Evolutionary conservation across 179 eudicot genomes (phyloP).

Genomic region (Sideroxylon spinosum): DNA sequence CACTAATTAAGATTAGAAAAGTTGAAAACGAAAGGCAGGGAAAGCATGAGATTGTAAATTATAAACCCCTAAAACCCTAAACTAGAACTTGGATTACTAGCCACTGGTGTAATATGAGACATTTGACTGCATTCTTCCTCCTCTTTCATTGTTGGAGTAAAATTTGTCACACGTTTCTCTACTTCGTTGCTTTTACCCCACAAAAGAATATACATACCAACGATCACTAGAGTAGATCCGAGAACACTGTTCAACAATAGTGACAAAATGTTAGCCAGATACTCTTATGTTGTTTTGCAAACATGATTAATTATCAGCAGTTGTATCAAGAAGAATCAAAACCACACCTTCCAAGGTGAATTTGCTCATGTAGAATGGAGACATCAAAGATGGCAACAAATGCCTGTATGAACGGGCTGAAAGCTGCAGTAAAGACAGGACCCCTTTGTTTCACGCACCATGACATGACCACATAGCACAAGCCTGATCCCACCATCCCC

Average conservation of each 20-base stretch:
- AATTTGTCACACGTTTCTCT: not conserved
- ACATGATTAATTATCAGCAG: not conserved
- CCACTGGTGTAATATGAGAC: not conserved
- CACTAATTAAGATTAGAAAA: too few relatives aligned
- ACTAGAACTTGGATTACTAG: not conserved
- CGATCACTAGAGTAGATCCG: slow-evolving; percentile 58
- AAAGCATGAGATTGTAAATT: too few relatives aligned
- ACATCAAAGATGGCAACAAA: slow-evolving; percentile 53
- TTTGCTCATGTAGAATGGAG: slow-evolving; percentile 51
- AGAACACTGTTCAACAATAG: slow-evolving; percentile 44
- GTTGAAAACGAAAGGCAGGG: too few relatives aligned
- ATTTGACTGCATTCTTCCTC: not conserved
- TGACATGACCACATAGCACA: slow-evolving; percentile 67
- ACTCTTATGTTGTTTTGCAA: not conserved
- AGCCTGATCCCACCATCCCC: slow-evolving; percentile 79
- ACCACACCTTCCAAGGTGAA: slow-evolving; percentile 66
- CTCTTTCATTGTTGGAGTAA: not conserved
- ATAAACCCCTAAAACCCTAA: not conserved
- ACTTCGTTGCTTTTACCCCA: slow-evolving; percentile 70
- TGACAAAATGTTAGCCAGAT: not conserved
- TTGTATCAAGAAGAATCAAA: not conserved
- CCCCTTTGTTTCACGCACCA: slow-evolving; percentile 85
- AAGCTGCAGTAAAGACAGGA: slow-evolving; percentile 83
- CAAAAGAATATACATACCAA: slow-evolving; percentile 64
- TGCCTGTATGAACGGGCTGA: slow-evolving; percentile 64